Evolutionary conservation across 495 filamentous ascomycete genomes (phyloP), one percentile per base, ranked within the genome.

Genomic region (Aspergillus coremiiformis): DNA sequence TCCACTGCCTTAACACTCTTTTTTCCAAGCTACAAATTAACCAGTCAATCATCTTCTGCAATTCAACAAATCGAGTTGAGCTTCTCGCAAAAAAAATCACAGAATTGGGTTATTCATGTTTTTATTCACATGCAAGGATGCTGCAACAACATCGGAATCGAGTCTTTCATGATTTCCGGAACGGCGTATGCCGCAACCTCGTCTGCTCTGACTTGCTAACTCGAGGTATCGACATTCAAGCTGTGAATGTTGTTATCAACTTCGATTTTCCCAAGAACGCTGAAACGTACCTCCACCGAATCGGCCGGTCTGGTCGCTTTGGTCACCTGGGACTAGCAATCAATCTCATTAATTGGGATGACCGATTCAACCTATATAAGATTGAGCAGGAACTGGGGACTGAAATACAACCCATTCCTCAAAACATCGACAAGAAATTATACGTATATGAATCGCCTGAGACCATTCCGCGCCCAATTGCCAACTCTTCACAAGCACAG

Each of bases 261-360:
- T 99, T 99, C 60, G 93, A 99, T 64, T 99, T 99, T 70, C 93
- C 93, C 7, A 99, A 99, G 76, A 97, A 99, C 61, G 94, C 93
- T 20, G 93, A 99, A 69, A 99, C 93, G 0, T 99, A 99, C 66
- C 87, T 99, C 20, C 93, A 99, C 71, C 90, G 93, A 55, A 97
- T 99, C 66, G 93, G 93, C 69, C 87, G 93, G 58, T 99, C 93
- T 37, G 93, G 93, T 51, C 88, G 93, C 49, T 99, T 95, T 64
- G 93, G 93, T 50, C 93, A 99, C 72, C 77, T 97, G 64, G 93
- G 93, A 75, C 77, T 99, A 57, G 93, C 93, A 45, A 99, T 99
- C 69, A 99, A 99, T 65, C 78, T 99, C 60, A 97, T 99, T 74
- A 96, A 92, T 64, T 99, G 93, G 93, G 93, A 97, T 52, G 93